Base-by-base conservation (phyloP, 495 filamentous ascomycete species). In the Daldinia loculata region DNA sequence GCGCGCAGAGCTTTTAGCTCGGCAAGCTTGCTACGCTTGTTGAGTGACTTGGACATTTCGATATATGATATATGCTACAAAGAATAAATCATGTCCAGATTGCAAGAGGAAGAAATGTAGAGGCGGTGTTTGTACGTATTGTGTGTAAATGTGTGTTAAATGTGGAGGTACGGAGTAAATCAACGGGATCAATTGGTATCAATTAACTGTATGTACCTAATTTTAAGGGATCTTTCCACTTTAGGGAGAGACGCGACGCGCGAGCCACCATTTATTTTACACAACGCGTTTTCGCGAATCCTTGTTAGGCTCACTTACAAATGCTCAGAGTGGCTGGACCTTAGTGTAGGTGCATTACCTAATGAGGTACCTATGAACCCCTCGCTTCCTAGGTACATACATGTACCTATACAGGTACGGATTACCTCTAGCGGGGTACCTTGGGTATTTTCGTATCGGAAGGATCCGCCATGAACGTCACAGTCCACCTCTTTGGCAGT, bases 1-100 rank as follows among this genome's bases (percentile, higher is more conserved):
- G 92, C 89, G 61, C 93, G 92, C 61, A 98, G 87, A 75, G 92
- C 92, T 72, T 87, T 87, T 56, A 98, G 86, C 84, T 98, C 92
- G 32, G 91, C 93, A 76, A 96, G 83, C 75, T 82, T 85, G 45
- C 76, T 73, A 56, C 84, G 83, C 68, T 76, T 84, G 75, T 62
- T 77, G 30, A 77, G 74, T 30, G 79, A 77, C 67, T 80, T 86
- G 52, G 85, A 80, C 80, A 85, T 84, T 60, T 56, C 63, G 38
- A 55, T 22, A 48, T 2, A 22, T 29, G 50, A 24, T 34, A 53
- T 52, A 63, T 22, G 50, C 56, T 57, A 74, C 14, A 45, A 64
- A 56, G 66, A 29, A 63, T 58, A 62, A 51, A 27, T 64, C 70
- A 69, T 74, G 55, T 52, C 61, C 59, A 58, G 56, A 17, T 52